These are phyloP conservation scores for Petunia hybrid DNA, from an alignment of 305 asterid genomes.

Conservation along the genomic window DNA sequence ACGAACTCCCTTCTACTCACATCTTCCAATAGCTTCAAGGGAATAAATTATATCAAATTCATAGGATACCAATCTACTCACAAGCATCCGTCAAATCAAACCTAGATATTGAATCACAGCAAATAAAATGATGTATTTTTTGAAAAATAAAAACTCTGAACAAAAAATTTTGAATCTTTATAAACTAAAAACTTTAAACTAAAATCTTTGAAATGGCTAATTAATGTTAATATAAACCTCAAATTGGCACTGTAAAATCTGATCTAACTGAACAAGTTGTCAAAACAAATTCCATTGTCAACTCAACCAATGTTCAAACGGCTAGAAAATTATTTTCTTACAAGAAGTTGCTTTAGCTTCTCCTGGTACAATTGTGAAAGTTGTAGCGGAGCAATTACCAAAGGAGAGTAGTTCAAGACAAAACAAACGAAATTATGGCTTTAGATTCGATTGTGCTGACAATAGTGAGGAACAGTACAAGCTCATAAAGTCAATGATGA, in stretches of 20 bases:
- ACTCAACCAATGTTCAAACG: constrained; percentile 65
- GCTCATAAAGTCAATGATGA: constrained; percentile 39
- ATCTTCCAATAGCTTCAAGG: no score
- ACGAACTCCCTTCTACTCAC: no score
- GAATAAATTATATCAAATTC: no score
- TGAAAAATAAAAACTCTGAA: no score
- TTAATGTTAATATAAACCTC: no score
- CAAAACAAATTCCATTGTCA: constrained; percentile 49
- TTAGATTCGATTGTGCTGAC: constrained; percentile 26
- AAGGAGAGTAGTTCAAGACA: constrained; percentile 48
- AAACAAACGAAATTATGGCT: constrained; percentile 40
- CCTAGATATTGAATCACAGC: no score
- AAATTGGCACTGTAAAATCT: constrained; percentile 65
- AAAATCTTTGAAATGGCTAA: no score
- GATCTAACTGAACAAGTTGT: constrained; percentile 53
- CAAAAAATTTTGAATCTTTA: no score
- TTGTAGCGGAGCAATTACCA: constrained; percentile 59
- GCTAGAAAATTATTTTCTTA: constrained; percentile 78
- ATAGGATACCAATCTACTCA: no score
- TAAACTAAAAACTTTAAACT: no score
- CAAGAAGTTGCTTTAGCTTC: constrained; percentile 89
- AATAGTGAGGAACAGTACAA: constrained; percentile 34
- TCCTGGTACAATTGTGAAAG: constrained; percentile 75
- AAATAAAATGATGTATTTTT: no score
- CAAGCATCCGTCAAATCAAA: no score